Conservation (phyloP, 2,329 filamentous ascomycete species). For the Parafenestella ontariensis region DNA sequence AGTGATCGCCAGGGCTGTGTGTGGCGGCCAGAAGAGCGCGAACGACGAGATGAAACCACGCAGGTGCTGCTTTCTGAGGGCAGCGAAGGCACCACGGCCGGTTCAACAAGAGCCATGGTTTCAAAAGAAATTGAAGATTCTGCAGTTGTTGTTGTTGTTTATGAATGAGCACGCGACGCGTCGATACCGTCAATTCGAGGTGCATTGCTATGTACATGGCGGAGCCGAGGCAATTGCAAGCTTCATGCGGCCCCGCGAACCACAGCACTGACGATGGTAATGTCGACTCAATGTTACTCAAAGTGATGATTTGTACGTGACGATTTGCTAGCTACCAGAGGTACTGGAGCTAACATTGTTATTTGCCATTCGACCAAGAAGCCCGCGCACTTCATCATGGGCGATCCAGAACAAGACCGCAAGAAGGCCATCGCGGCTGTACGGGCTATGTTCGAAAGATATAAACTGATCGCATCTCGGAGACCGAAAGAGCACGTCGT, state of each 20-base stretch:
- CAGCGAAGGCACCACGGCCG: slow-evolving; percentile 4
- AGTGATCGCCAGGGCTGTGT: slow-evolving; percentile 17
- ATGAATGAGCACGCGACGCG: slow-evolving; percentile 11
- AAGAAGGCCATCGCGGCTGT: slow-evolving; percentile 47
- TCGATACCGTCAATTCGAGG: background rate
- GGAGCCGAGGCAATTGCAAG: slow-evolving; percentile 18
- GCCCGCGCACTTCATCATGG: slow-evolving; percentile 25
- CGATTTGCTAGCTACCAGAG: background rate
- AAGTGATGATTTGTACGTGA: no score
- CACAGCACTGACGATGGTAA: background rate
- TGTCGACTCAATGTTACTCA: background rate
- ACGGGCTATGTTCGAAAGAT: slow-evolving; percentile 47
- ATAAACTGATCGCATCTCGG: slow-evolving; percentile 40
- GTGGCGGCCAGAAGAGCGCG: slow-evolving; percentile 16
- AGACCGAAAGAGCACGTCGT: slow-evolving; percentile 44
- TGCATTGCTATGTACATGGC: slow-evolving; percentile 1
- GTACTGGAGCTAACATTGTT: background rate
- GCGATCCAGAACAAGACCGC: slow-evolving; percentile 27
- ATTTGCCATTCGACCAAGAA: background rate
- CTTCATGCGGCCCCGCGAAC: background rate
- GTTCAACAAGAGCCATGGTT: slow-evolving; percentile 12
- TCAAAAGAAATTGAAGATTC: background rate
- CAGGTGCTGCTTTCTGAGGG: slow-evolving; percentile 14
- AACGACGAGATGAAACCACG: slow-evolving; percentile 21
- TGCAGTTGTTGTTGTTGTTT: background rate